Conservation (phyloP, 2,329 filamentous ascomycete genomes). For the Ciborinia camelliae region DNA sequence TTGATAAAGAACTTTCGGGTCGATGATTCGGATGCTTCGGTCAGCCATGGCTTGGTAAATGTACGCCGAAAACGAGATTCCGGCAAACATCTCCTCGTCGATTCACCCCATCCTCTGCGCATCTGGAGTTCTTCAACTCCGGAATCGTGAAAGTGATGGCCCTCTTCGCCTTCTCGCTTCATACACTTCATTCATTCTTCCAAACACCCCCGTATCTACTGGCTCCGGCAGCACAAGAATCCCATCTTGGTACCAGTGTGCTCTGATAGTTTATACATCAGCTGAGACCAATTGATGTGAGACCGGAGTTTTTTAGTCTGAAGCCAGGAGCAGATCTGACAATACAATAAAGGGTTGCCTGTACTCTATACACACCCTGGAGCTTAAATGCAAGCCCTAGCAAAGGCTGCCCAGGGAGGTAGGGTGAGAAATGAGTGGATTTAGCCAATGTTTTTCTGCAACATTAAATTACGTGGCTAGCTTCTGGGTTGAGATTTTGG, state of each 20-base stretch:
- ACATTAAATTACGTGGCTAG: background rate
- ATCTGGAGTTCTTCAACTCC: background rate
- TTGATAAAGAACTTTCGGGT: slow-evolving; percentile 14
- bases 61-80: slow-evolving; percentile 9
- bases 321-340: background rate
- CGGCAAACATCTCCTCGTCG: background rate
- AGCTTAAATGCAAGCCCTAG: background rate
- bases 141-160: background rate
- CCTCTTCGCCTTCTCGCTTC: background rate
- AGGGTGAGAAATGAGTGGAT: background rate
- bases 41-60: slow-evolving; percentile 1
- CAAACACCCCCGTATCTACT: background rate
- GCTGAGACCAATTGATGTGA: background rate
- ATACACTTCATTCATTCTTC: slow-evolving; percentile 4
- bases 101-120: background rate
- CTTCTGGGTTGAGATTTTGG: background rate
- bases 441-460: background rate
- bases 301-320: background rate
- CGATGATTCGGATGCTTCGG: background rate
- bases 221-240: background rate
- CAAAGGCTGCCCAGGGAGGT: background rate
- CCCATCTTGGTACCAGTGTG: background rate
- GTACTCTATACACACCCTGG: background rate
- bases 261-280: background rate
- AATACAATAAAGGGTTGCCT: background rate